These are phyloP conservation scores for Parastagonospora avenae DNA, from an alignment of 2,329 filamentous ascomycete genomes.

Conservation along the genomic window DNA sequence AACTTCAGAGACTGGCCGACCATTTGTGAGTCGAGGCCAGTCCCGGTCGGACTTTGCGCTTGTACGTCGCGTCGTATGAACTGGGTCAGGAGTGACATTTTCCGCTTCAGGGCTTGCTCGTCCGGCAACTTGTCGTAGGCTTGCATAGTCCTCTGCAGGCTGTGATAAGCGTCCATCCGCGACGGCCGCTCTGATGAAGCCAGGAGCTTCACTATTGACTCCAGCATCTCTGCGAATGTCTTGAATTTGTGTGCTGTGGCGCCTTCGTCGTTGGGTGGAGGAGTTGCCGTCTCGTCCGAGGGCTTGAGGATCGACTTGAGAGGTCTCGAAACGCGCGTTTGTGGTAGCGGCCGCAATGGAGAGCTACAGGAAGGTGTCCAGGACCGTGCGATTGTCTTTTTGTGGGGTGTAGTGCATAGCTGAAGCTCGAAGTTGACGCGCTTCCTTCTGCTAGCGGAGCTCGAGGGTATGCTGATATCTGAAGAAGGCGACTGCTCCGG, in stretches of 20 bases:
- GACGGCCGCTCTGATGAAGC: constrained; percentile 73
- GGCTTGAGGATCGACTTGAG: constrained; percentile 84
- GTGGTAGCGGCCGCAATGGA: constrained; percentile 54
- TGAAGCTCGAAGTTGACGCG: constrained; percentile 68
- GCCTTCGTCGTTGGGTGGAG: constrained; percentile 45
- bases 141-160: constrained; percentile 75
- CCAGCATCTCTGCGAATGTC: constrained; percentile 78
- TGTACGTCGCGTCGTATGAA: constrained; percentile 84
- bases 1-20: constrained; percentile 79
- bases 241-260: constrained; percentile 55
- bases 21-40: constrained; percentile 68
- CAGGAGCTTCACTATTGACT: constrained; percentile 82
- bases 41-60: constrained; percentile 61
- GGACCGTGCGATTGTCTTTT: constrained; percentile 32
- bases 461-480: constrained; percentile 42
- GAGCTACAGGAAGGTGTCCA: constrained; percentile 47
- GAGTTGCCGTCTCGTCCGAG: constrained; percentile 50
- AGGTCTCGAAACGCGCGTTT: constrained; percentile 59
- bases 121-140: constrained; percentile 78
- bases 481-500: constrained; percentile 53
- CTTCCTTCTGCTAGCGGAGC: constrained; percentile 43
- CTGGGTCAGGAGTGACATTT: constrained; percentile 76
- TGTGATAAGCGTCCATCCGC: constrained; percentile 84
- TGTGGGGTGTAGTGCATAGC: constrained; percentile 61
- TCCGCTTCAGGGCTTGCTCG: constrained; percentile 58